Evolutionary conservation across 257 asterid species (phyloP), one percentile per base, ranked within the genome.

Genomic region (Scutellaria barbata): DNA sequence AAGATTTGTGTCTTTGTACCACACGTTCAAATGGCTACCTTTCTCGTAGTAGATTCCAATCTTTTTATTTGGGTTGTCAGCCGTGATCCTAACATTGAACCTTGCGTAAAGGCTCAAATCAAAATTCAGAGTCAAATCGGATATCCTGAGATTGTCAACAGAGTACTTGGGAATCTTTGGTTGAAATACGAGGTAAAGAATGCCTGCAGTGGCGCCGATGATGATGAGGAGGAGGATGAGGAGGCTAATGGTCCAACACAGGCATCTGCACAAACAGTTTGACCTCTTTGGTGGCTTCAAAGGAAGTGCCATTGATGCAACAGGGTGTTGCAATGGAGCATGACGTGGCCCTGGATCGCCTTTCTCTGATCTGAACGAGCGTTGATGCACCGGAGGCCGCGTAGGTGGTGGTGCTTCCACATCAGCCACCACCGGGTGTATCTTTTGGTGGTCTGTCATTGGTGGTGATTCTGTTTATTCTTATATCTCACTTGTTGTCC

Each of bases 131-230:
- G 92, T 82, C 78, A 90, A 74, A 53, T 87, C 95, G 4, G 96
- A 82, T 76, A 90, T 90, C 50, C 85, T 84, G 76, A 93, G 96
- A 75, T 85, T 83, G 83, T 88, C 89, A 0, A 92, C 93, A 3
- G 97, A 90, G 87, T 90, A 90, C 3, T 85, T 79, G 18, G 98
- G 97, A 48, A 90, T 71, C 82, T 88, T 90, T 72, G 98, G 97
- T 76, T 82, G 82, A 71, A 90, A 92, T 5, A 83, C 86, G 17
- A 83, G 78, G 82, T 88, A 90, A 14, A 90, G 77, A 69, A 88
- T 82, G 61, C 87, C 97, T 22, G 77, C 84, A 56, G 73, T 81
- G 47, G 91, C 92, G 37, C 85, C 97, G 39, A 89, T 71, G 10
- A 82, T 73, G 80, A 88, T 62, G 43, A 89, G 63, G 43, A 92